Percentiles rank a stretch among this genome's conserved stretches.
Evolutionary conservation across 805 yeast genomes (phyloP).

Genomic region (Tetrapisispora iriomotensis): DNA sequence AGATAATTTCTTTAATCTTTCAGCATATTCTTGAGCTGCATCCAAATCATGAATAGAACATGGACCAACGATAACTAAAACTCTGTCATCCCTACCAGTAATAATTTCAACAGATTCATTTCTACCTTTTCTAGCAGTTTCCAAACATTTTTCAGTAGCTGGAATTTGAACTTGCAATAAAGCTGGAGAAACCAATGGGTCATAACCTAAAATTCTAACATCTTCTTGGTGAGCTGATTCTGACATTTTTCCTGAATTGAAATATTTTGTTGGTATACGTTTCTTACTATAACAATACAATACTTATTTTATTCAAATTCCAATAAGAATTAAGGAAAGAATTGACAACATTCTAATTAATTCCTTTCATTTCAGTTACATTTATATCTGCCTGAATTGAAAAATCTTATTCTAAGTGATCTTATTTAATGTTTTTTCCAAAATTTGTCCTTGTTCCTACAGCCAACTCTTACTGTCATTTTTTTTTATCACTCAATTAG

Average conservation of each 20-base stretch:
- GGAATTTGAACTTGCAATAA: conserved; percentile 80
- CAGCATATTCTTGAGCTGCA: conserved; percentile 86
- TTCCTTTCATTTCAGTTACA: no score
- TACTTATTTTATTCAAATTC: no score
- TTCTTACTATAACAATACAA: background rate
- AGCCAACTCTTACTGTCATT: no score
- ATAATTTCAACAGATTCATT: conserved; percentile 62
- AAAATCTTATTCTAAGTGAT: no score
- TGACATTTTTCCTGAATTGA: conserved; percentile 13
- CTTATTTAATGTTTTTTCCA: no score
- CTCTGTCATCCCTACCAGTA: conserved; percentile 74
- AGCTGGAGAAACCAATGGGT: conserved; percentile 93
- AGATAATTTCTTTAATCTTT: conserved; percentile 46
- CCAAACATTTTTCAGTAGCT: conserved; percentile 47
- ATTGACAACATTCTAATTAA: no score
- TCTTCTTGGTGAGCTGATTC: conserved; percentile 36
- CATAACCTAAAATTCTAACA: conserved; percentile 79
- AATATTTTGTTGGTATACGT: background rate
- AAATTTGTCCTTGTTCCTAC: no score
- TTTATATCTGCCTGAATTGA: no score
- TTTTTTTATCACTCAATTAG: no score
- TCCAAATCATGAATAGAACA: conserved; percentile 93
- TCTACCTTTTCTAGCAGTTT: conserved; percentile 66
- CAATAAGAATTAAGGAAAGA: no score
- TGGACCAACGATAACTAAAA: conserved; percentile 81